These are phyloP conservation scores for Solanum chiquidenum DNA, from an alignment of 257 asterid genomes.

Conservation along the genomic window DNA sequence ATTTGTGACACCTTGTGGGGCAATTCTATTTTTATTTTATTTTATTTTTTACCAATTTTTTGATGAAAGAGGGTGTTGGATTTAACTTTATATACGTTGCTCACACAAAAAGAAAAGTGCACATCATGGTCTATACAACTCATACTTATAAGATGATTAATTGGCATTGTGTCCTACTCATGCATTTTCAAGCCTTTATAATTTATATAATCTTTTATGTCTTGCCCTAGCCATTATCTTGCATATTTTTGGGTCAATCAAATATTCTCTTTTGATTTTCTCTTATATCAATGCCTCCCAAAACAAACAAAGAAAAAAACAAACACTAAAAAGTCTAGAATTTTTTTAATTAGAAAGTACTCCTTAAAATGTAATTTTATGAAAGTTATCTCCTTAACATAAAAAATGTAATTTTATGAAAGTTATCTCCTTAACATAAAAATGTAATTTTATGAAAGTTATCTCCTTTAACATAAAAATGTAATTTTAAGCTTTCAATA, in stretches of 20 bases:
- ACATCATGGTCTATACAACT: conserved; percentile 4
- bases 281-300: neutral
- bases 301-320: neutral
- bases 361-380: neutral
- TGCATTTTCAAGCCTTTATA: neutral
- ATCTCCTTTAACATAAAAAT: neutral
- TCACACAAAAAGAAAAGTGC: neutral
- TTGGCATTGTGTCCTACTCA: neutral
- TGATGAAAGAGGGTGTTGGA: neutral
- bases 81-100: neutral
- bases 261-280: neutral
- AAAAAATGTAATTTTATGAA: neutral
- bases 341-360: neutral
- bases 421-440: neutral
- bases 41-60: neutral
- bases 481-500: neutral
- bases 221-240: neutral
- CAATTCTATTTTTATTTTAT: neutral
- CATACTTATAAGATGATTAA: neutral
- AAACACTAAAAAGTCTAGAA: neutral
- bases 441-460: neutral
- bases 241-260: neutral
- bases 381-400: neutral
- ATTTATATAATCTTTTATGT: neutral
- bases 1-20: neutral